Evolutionary conservation across 129 eudicot species (phyloP).

Genomic region (Heracleum sosnowskyi): DNA sequence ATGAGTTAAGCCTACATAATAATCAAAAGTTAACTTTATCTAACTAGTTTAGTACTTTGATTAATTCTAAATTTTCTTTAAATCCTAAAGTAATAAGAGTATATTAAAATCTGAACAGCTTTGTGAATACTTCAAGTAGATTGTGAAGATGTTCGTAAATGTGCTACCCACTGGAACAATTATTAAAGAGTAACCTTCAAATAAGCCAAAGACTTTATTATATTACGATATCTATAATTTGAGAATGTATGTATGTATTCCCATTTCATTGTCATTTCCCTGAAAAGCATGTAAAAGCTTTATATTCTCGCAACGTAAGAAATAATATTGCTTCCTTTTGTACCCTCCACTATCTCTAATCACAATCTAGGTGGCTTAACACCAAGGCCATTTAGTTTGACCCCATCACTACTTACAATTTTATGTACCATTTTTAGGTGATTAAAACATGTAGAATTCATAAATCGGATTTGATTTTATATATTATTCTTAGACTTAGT

Average conservation of each 20-base stretch:
- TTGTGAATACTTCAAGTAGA: too few species aligned
- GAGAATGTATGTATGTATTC: neutral
- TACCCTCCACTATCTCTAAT: neutral
- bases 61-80: too few species aligned
- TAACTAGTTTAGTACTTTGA: too few species aligned
- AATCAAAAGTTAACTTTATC: too few species aligned
- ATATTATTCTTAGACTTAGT: neutral
- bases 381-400: neutral
- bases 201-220: constrained; percentile 3
- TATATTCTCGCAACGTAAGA: neutral
- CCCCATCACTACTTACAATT: neutral
- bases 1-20: too few species aligned
- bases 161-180: constrained; percentile 12
- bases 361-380: neutral
- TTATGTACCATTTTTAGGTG: neutral
- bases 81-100: too few species aligned
- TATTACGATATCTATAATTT: neutral
- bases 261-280: neutral
- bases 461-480: neutral
- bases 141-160: neutral
- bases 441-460: neutral
- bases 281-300: neutral
- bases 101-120: too few species aligned
- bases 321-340: constrained; percentile 1
- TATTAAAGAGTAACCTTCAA: constrained; percentile 9